phyloP scores from a whole-genome alignment of 192 early-diverging fungal species.

The Entomortierella lignicola region DNA sequence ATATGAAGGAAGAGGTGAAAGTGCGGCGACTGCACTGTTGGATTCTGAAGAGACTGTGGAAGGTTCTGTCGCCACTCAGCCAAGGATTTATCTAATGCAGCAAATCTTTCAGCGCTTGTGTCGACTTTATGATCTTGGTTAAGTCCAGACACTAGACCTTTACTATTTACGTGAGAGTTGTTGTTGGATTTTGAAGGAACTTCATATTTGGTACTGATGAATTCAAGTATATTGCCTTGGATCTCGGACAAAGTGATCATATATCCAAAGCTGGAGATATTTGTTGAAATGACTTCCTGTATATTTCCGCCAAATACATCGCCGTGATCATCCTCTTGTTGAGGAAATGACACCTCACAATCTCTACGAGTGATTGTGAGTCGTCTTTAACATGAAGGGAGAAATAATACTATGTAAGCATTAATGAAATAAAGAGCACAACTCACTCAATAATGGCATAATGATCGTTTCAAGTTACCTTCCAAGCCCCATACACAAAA shows the following conservation, averaged over 20 bases:
- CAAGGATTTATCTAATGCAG: slow-evolving; percentile 39
- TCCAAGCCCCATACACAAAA: slow-evolving; percentile 73
- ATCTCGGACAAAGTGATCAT: slow-evolving; percentile 36
- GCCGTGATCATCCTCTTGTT: slow-evolving; percentile 37
- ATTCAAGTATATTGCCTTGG: slow-evolving; percentile 45
- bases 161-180: not conserved
- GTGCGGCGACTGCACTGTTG: slow-evolving; percentile 31
- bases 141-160: not conserved
- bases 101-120: slow-evolving; percentile 29
- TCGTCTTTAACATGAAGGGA: slow-evolving; percentile 41
- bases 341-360: slow-evolving; percentile 63
- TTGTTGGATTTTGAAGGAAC: slow-evolving; percentile 3
- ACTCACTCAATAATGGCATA: too few relatives aligned
- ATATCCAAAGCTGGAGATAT: slow-evolving; percentile 27
- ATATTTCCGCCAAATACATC: not conserved
- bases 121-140: slow-evolving; percentile 8
- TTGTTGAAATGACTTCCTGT: not conserved
- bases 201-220: slow-evolving; percentile 18
- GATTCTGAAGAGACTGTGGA: slow-evolving; percentile 56
- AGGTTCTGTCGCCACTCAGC: slow-evolving; percentile 58
- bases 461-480: slow-evolving; percentile 61
- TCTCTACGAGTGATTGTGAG: slow-evolving; percentile 60
- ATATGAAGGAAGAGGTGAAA: slow-evolving; percentile 54
- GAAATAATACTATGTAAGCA: not conserved
- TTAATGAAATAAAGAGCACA: not conserved